Evolutionary conservation across 2,329 filamentous ascomycete species (phyloP).

Genomic region (Pyricularia sp.): DNA sequence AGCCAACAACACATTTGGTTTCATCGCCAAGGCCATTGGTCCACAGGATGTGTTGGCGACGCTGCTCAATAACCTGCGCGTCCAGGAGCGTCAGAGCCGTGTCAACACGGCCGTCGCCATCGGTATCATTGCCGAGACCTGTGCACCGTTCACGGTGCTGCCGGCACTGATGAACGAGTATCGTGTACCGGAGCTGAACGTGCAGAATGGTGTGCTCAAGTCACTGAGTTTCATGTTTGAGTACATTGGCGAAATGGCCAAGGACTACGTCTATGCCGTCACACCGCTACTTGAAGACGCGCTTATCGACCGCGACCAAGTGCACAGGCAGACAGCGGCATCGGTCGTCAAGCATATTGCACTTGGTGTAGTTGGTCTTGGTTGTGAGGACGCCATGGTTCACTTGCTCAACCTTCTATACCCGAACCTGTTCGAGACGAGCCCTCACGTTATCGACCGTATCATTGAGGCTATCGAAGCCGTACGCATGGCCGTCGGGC

Average conservation of each 20-base stretch:
- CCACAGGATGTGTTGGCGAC: constrained; percentile 95
- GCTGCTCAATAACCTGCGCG: constrained; percentile 87
- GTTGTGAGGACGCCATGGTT: constrained; percentile 96
- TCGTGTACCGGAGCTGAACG: constrained; percentile 92
- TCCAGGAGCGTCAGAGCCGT: constrained; percentile 94
- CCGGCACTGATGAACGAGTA: constrained; percentile 99
- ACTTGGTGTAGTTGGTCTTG: constrained; percentile 89
- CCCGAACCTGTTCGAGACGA: constrained; percentile 95
- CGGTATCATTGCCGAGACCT: constrained; percentile 96
- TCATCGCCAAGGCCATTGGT: constrained; percentile 97
- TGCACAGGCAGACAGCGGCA: constrained; percentile 91
- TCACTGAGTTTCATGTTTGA: constrained; percentile 95
- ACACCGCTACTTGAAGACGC: constrained; percentile 93
- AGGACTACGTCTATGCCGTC: constrained; percentile 98
- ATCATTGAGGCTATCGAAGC: constrained; percentile 97
- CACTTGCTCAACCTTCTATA: constrained; percentile 93
- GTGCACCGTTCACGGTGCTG: constrained; percentile 95
- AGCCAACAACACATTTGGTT: constrained; percentile 98
- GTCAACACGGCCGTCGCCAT: constrained; percentile 98
- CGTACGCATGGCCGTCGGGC: constrained; percentile 83
- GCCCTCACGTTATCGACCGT: constrained; percentile 93
- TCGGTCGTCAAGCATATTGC: constrained; percentile 97
- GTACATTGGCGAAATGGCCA: constrained; percentile 99
- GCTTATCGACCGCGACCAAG: constrained; percentile 93
- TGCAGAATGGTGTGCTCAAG: constrained; percentile 97